Evolutionary conservation across 129 eudicot species (phyloP).

Genomic region (Tagetes patula): DNA sequence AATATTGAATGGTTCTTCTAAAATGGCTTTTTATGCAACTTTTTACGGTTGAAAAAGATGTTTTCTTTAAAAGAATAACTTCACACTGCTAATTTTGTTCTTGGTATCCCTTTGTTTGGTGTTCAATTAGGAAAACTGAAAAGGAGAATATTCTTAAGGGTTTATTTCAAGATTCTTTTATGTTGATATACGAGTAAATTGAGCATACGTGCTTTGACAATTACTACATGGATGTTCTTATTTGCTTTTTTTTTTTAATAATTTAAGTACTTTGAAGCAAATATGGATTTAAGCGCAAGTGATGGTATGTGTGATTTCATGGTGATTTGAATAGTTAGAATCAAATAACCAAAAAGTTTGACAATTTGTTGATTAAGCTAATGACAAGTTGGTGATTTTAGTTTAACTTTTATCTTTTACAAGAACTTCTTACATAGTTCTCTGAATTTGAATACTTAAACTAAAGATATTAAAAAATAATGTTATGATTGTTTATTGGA

Average conservation of each 20-base stretch:
- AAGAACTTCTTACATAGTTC: not conserved
- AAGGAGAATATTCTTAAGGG: not conserved
- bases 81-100: no score
- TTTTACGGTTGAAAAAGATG: not conserved
- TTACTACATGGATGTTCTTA: not conserved
- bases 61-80: no score
- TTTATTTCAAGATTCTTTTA: not conserved
- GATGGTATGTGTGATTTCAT: not conserved
- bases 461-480: not conserved
- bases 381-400: not conserved
- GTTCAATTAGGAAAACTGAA: not conserved
- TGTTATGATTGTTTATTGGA: not conserved
- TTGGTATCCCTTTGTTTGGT: no score
- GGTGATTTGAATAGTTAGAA: slow-evolving; percentile 2
- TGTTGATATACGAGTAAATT: not conserved
- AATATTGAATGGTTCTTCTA: not conserved
- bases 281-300: no score
- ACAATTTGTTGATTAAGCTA: not conserved
- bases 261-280: no score
- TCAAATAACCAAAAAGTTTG: not conserved
- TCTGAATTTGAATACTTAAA: not conserved
- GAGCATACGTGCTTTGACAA: not conserved
- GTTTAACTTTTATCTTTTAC: not conserved
- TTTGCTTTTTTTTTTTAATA: not conserved
- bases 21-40: not conserved